These are phyloP conservation scores for Fraxinus sp. DNA, from an alignment of 305 asterid species.

Conservation along the genomic window DNA sequence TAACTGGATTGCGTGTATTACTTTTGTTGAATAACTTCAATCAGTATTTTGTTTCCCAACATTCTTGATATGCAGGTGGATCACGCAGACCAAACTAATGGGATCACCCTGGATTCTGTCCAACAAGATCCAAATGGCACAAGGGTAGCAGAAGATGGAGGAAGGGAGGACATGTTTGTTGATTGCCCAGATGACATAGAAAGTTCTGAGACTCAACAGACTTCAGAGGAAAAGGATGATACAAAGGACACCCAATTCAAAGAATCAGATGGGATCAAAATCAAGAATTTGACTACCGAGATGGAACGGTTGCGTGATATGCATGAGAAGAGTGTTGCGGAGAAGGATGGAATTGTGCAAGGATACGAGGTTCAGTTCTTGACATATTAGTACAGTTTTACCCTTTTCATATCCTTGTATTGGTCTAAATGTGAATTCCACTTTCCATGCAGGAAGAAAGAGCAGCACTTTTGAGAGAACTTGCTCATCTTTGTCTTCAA, in stretches of 20 bases:
- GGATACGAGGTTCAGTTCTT: constrained; percentile 63
- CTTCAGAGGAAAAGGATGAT: constrained; percentile 50
- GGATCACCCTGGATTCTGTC: constrained; percentile 33
- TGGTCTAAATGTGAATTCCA: constrained; percentile 23
- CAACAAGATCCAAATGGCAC: constrained; percentile 38
- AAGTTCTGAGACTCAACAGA: constrained; percentile 59
- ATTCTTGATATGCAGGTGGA: constrained; percentile 42
- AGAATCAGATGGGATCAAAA: constrained; percentile 50
- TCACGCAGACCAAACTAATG: constrained; percentile 25
- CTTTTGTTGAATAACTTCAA: constrained; percentile 16
- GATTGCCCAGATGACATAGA: constrained; percentile 96
- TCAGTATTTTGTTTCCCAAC: constrained; percentile 27
- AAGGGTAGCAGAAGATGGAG: constrained; percentile 61
- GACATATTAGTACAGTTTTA: constrained; percentile 25
- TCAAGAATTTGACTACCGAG: constrained; percentile 51
- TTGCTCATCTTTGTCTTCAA: constrained; percentile 44
- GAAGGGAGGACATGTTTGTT: constrained; percentile 84
- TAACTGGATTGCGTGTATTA: background rate
- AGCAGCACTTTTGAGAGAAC: constrained; percentile 45
- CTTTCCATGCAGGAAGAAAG: constrained; percentile 69
- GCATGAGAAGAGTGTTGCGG: constrained; percentile 56
- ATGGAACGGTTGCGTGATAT: constrained; percentile 53
- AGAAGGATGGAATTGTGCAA: constrained; percentile 48
- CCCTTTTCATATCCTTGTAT: constrained; percentile 9
- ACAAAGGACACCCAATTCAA: constrained; percentile 37